Percentiles rank a stretch among this genome's conserved stretches.
These are phyloP conservation scores for Sugiyamaella xylanicola DNA, from an alignment of 1,139 yeast species.

Conservation along the genomic window DNA sequence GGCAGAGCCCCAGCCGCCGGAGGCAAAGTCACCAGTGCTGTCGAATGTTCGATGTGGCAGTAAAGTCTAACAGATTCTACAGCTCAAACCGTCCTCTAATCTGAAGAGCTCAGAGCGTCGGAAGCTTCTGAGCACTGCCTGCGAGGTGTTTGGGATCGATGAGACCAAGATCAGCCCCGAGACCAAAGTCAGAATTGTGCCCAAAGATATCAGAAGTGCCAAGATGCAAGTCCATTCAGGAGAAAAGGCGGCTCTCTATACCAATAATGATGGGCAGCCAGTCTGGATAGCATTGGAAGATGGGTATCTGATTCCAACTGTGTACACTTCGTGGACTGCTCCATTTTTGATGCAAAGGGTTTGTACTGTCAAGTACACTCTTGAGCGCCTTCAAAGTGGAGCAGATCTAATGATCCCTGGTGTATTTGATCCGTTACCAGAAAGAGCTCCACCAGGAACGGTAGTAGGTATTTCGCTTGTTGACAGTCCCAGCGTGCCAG, in stretches of 20 bases:
- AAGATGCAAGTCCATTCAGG: constrained; percentile 60
- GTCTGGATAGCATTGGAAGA: constrained; percentile 68
- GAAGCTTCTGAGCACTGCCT: constrained; percentile 54
- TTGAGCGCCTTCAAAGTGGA: constrained; percentile 65
- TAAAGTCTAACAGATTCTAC: too few relatives aligned
- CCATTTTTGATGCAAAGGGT: constrained; percentile 68
- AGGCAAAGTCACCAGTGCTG: too few relatives aligned
- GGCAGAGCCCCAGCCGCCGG: too few relatives aligned
- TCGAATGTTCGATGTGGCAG: too few relatives aligned
- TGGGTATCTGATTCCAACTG: constrained; percentile 62
- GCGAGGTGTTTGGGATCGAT: constrained; percentile 51
- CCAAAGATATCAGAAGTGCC: constrained; percentile 66
- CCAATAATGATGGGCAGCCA: constrained; percentile 66
- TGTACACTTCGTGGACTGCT: constrained; percentile 70
- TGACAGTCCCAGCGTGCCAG: constrained; percentile 61
- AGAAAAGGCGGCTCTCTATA: constrained; percentile 62
- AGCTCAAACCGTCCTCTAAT: constrained; percentile 72
- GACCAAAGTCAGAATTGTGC: constrained; percentile 54
- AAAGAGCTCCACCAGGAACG: constrained; percentile 49
- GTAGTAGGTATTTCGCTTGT: constrained; percentile 73
- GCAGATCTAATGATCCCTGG: constrained; percentile 95
- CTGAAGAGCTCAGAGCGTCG: constrained; percentile 82
- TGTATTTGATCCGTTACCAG: constrained; percentile 68
- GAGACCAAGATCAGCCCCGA: constrained; percentile 51
- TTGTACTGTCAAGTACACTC: constrained; percentile 71